Evolutionary conservation across 495 filamentous ascomycete genomes (phyloP).

Genomic region (Bathelium albidoporum): DNA sequence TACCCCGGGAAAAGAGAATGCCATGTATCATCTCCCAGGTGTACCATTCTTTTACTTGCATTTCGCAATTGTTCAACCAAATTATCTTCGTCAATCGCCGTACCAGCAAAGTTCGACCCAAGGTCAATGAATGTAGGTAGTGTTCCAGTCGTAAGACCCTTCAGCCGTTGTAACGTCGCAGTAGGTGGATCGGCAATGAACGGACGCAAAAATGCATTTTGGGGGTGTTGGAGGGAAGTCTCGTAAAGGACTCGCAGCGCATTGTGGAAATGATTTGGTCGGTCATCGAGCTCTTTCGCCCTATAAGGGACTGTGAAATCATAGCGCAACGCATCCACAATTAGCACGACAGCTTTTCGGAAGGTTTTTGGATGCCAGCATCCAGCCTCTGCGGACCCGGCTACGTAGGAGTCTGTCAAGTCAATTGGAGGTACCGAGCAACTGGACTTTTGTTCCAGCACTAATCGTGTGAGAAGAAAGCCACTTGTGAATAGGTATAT

Average conservation of each 20-base stretch:
- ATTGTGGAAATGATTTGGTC: constrained; percentile 71
- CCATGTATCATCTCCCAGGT: constrained; percentile 96
- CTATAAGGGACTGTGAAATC: constrained; percentile 85
- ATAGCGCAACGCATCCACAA: constrained; percentile 91
- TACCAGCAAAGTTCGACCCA: constrained; percentile 91
- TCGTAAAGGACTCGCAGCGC: constrained; percentile 78
- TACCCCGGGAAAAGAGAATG: constrained; percentile 81
- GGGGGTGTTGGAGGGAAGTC: constrained; percentile 57
- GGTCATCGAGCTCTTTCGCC: constrained; percentile 38
- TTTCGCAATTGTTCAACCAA: constrained; percentile 70
- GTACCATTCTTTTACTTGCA: constrained; percentile 76
- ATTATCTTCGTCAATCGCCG: constrained; percentile 96
- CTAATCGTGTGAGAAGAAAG: constrained; percentile 88
- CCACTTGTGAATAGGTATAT: constrained; percentile 91
- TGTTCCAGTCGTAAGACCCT: constrained; percentile 91
- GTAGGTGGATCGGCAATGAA: constrained; percentile 98
- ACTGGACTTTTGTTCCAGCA: constrained; percentile 78
- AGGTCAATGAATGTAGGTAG: constrained; percentile 89
- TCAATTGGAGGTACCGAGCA: constrained; percentile 64
- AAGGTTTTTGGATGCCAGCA: constrained; percentile 96
- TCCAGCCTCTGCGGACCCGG: constrained; percentile 49
- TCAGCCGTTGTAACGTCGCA: constrained; percentile 80
- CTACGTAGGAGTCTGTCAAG: constrained; percentile 28
- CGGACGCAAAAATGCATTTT: constrained; percentile 78
- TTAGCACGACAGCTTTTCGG: constrained; percentile 77